Conservation (phyloP, 2,329 filamentous ascomycete genomes). For the Sporothrix brasiliensis region DNA sequence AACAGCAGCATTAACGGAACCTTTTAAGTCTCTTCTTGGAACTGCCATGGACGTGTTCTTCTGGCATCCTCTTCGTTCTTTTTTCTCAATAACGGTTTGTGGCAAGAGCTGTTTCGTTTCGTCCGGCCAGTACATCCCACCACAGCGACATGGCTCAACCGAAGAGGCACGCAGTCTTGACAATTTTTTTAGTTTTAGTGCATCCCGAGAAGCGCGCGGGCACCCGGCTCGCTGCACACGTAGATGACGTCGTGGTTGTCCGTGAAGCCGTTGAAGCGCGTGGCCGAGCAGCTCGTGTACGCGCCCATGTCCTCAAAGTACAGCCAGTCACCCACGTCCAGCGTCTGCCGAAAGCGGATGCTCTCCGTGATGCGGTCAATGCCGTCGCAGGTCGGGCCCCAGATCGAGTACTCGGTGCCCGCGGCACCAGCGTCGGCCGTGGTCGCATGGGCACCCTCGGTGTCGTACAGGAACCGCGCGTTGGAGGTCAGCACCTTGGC, state of each 20-base stretch:
- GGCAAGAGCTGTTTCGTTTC: neutral
- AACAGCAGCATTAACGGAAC: neutral
- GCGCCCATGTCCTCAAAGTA: conserved; percentile 99
- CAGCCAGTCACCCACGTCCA: conserved; percentile 95
- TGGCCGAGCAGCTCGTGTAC: conserved; percentile 97
- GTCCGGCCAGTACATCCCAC: neutral
- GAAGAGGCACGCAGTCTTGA: neutral
- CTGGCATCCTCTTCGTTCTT: neutral
- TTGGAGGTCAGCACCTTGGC: conserved; percentile 75
- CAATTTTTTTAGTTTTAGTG: conserved; percentile 1
- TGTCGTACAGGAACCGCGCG: conserved; percentile 61
- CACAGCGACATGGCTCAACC: neutral
- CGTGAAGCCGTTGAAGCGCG: conserved; percentile 95
- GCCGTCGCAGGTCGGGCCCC: conserved; percentile 96
- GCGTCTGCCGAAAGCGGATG: conserved; percentile 71
- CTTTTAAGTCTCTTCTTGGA: neutral
- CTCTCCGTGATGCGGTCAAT: conserved; percentile 91
- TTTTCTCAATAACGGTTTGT: neutral
- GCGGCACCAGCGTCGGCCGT: conserved; percentile 42
- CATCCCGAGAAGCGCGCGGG: conserved; percentile 67
- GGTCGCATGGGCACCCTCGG: conserved; percentile 40
- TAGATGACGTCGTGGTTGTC: conserved; percentile 93
- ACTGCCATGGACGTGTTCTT: neutral
- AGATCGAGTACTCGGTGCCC: conserved; percentile 86
- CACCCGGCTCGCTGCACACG: conserved; percentile 89